Evolutionary conservation across 2,329 filamentous ascomycete genomes (phyloP), one percentile per base, ranked within the genome.

Genomic region (Podosphaera xanthii): DNA sequence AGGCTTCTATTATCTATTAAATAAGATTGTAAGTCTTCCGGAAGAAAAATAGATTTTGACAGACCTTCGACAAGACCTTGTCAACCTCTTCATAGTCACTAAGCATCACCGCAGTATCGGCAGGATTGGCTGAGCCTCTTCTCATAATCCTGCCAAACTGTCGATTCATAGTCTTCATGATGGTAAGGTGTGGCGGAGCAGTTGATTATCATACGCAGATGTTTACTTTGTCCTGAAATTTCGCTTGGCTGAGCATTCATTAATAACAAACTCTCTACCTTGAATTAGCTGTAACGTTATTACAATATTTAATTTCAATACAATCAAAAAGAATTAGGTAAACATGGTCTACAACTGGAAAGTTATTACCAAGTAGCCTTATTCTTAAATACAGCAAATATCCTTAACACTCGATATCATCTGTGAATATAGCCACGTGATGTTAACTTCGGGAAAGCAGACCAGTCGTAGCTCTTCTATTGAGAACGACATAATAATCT

Each of bases 51-150:
- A 33, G 6, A 36, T 46, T 7, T 54, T 48, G 60, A 66, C 73
- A 60, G 73, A 88, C 86, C 75, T 81, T 82, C 63, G 79, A 77
- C 63, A 92, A 76, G 68, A 90, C 78, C 64, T 79, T 79, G 69
- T 92, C 85, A 34, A 83, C 84, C 70, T 90, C 83, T 65, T 88
- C 84, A 68, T 89, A 92, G 67, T 92, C 87, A 65, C 80, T 83
- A 60, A 94, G 73, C 59, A 92, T 75, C 52, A 83, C 77, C 9
- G 83, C 82, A 53, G 91, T 82, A 67, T 87, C 84, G 63, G 83
- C 83, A 68, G 87, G 84, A 70, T 92, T 84, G 60, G 83, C 85
- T 33, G 82, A 81, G 62, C 82, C 72, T 65, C 75, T 78, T 67
- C 79, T 81, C 71, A 81, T 77, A 68, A 90, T 79, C 70, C 79